phyloP scores from a whole-genome alignment of 2,329 filamentous ascomycete genomes.

The Nemania sp. region DNA sequence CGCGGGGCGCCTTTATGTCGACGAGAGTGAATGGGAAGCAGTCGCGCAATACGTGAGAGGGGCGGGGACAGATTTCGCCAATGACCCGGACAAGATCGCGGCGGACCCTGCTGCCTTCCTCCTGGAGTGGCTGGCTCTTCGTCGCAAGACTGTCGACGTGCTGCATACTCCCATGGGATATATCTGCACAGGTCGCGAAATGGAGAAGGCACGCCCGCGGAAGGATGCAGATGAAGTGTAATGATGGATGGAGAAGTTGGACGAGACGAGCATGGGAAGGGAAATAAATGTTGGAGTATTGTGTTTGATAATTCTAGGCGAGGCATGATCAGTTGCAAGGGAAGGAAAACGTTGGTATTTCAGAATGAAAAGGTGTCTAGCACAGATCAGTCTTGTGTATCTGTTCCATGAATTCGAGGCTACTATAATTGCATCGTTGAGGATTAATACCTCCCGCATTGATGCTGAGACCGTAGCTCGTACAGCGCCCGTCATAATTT shows the following conservation, averaged over 20 bases:
- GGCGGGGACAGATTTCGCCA: not conserved
- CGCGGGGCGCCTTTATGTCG: conserved; percentile 64
- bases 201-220: not conserved
- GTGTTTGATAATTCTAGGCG: no score
- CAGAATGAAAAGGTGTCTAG: no score
- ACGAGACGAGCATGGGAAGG: no score
- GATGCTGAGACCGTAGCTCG: no score
- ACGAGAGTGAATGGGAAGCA: conserved; percentile 49
- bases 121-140: conserved; percentile 60
- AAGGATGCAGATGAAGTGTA: not conserved
- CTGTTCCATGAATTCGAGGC: no score
- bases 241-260: not conserved
- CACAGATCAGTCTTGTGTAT: no score
- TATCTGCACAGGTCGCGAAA: conserved; percentile 50
- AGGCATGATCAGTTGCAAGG: no score
- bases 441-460: no score
- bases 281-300: no score
- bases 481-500: no score
- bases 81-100: conserved; percentile 26
- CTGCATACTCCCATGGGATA: conserved; percentile 64
- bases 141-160: conserved; percentile 61
- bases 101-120: conserved; percentile 50
- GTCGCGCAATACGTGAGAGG: conserved; percentile 5
- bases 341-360: no score
- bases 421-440: no score